A percentile compares a stretch with the other conserved stretches of the same genome.
These are phyloP conservation scores for Phytophthora sp. DNA, from an alignment of 352 stramenopile genomes.

Conservation along the genomic window DNA sequence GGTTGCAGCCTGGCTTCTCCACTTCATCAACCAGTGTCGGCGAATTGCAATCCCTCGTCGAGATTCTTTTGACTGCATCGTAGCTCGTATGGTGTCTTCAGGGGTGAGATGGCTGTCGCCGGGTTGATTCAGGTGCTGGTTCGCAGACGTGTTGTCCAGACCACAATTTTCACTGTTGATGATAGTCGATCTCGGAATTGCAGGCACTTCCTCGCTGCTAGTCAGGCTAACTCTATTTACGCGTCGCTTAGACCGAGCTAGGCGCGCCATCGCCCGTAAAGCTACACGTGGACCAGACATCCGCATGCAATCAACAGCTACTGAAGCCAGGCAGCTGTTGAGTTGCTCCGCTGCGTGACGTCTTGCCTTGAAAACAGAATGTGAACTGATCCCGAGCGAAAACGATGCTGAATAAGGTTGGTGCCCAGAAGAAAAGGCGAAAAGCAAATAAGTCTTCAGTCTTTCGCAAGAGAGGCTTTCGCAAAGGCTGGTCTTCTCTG, in stretches of 20 bases:
- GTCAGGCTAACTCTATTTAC: neutral
- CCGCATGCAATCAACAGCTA: too few species aligned
- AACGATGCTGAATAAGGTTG: too few species aligned
- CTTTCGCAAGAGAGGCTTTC: conserved; percentile 9
- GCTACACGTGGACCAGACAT: neutral
- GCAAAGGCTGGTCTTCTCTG: neutral
- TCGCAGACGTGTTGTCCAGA: conserved; percentile 14
- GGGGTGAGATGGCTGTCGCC: neutral
- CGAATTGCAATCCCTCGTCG: conserved; percentile 2
- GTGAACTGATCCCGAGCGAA: too few species aligned
- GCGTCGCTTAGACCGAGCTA: conserved; percentile 3
- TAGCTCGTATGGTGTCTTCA: neutral
- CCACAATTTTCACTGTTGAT: neutral
- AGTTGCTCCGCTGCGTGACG: too few species aligned
- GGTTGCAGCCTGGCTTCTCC: conserved; percentile 13
- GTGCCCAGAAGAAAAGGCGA: conserved; percentile 13
- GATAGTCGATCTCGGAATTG: neutral
- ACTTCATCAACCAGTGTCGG: conserved; percentile 16
- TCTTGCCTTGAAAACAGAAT: too few species aligned
- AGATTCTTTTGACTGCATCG: neutral
- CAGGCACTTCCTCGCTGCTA: conserved; percentile 1
- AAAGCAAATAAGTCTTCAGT: conserved; percentile 15
- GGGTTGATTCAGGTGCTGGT: neutral
- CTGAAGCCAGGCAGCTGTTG: too few species aligned
- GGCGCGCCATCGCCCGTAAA: neutral